Evolutionary conservation across 805 yeast genomes (phyloP).

Genomic region (Lachancea thermotolerans): DNA sequence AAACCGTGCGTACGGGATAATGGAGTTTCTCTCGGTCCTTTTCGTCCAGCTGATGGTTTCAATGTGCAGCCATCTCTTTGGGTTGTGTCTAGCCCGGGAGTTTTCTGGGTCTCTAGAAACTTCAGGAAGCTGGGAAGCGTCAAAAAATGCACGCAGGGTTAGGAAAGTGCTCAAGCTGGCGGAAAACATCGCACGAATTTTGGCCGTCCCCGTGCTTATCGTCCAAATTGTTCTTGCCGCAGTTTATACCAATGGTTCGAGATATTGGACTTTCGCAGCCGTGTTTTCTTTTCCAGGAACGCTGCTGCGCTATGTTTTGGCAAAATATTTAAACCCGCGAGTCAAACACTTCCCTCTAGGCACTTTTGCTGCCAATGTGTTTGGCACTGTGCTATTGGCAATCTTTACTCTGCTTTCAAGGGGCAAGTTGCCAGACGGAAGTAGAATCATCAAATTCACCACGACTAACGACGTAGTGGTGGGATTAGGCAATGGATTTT

Average conservation of each 20-base stretch:
- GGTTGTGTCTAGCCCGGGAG: constrained; percentile 40
- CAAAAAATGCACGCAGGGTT: not conserved
- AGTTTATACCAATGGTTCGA: constrained; percentile 37
- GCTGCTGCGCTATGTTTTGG: constrained; percentile 46
- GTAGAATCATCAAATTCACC: constrained; percentile 26
- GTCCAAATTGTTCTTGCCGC: constrained; percentile 27
- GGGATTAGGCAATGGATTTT: constrained; percentile 58
- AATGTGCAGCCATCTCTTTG: constrained; percentile 50
- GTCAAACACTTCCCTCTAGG: constrained; percentile 47
- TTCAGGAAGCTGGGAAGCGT: not conserved
- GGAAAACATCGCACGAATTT: not conserved
- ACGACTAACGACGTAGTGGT: constrained; percentile 44
- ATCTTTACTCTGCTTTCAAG: constrained; percentile 28
- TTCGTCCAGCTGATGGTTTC: constrained; percentile 58
- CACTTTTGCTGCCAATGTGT: constrained; percentile 43
- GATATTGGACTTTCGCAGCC: constrained; percentile 63
- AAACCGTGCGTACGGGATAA: constrained; percentile 69
- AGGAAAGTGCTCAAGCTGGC: not conserved
- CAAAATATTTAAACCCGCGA: constrained; percentile 42
- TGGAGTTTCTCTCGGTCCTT: constrained; percentile 62
- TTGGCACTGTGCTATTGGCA: constrained; percentile 29
- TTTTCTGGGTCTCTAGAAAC: constrained; percentile 6
- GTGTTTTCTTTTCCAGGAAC: constrained; percentile 72
- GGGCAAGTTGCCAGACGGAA: constrained; percentile 33
- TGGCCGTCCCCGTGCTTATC: constrained; percentile 21